Evolutionary conservation across 2,329 filamentous ascomycete species (phyloP).

Genomic region (Camillea tinctor): DNA sequence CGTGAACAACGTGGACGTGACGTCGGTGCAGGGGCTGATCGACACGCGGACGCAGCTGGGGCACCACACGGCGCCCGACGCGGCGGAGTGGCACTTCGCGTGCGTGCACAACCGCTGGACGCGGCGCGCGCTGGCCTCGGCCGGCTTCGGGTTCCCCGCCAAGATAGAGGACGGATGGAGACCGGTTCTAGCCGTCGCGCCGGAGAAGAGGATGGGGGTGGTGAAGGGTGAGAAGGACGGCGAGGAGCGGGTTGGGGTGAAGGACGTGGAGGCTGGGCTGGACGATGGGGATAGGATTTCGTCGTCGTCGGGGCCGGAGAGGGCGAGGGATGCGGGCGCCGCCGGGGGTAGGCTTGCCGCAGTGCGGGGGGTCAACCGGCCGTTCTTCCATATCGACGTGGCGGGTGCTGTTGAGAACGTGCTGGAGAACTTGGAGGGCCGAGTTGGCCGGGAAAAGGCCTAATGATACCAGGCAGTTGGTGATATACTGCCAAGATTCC

Average conservation of each 20-base stretch:
- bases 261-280: conserved; percentile 11
- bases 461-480: neutral
- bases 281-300: conserved; percentile 8
- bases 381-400: conserved; percentile 53
- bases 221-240: conserved; percentile 9
- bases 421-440: conserved; percentile 33
- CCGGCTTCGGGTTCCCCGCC: conserved; percentile 47
- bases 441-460: neutral
- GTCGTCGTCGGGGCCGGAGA: conserved; percentile 18
- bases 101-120: conserved; percentile 55
- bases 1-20: conserved; percentile 56
- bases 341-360: conserved; percentile 36
- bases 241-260: conserved; percentile 12
- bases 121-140: conserved; percentile 52
- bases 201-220: conserved; percentile 12
- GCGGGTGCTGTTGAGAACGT: conserved; percentile 48
- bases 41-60: conserved; percentile 55
- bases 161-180: conserved; percentile 17
- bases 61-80: conserved; percentile 45
- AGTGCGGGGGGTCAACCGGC: conserved; percentile 47
- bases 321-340: conserved; percentile 29
- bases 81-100: conserved; percentile 52
- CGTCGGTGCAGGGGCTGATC: conserved; percentile 52
- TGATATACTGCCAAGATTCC: neutral
- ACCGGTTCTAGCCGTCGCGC: conserved; percentile 27